Conservation (phyloP, 176 grass and related monocot genomes). For the Cenchrus purpureus region DNA sequence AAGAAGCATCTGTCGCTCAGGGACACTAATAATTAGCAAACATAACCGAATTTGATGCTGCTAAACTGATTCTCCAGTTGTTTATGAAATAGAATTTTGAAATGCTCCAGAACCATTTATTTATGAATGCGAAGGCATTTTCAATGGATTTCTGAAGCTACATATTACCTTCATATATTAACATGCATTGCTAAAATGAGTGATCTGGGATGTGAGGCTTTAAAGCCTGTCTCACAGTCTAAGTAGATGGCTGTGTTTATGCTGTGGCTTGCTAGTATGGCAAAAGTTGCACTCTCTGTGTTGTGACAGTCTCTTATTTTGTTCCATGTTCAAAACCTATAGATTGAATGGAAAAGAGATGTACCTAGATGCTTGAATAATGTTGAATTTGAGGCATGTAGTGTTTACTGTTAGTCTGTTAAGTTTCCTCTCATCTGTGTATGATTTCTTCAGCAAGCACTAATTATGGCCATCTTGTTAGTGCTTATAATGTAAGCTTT, state of each 20-base stretch:
- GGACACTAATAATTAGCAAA: background rate
- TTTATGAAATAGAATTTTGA: constrained; percentile 4
- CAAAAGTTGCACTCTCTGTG: too few species aligned
- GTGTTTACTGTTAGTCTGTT: too few species aligned
- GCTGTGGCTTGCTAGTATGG: too few species aligned
- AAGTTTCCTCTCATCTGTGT: too few species aligned
- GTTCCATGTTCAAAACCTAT: too few species aligned
- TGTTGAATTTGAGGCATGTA: too few species aligned
- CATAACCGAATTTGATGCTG: background rate
- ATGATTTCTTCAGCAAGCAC: too few species aligned
- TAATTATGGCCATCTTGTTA: background rate
- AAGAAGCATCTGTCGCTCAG: constrained; percentile 14
- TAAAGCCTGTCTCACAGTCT: too few species aligned
- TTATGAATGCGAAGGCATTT: background rate
- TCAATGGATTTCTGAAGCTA: constrained; percentile 21
- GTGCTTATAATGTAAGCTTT: constrained; percentile 2
- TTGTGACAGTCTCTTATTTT: too few species aligned
- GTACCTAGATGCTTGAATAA: too few species aligned
- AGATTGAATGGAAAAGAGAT: too few species aligned
- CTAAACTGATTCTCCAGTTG: constrained; percentile 10
- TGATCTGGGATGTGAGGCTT: background rate
- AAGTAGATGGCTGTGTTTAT: too few species aligned
- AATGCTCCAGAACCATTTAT: background rate
- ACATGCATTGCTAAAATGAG: background rate
- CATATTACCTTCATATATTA: background rate